Conservation (phyloP, 192 early-diverging fungal species). For the Coemansia sp. region DNA sequence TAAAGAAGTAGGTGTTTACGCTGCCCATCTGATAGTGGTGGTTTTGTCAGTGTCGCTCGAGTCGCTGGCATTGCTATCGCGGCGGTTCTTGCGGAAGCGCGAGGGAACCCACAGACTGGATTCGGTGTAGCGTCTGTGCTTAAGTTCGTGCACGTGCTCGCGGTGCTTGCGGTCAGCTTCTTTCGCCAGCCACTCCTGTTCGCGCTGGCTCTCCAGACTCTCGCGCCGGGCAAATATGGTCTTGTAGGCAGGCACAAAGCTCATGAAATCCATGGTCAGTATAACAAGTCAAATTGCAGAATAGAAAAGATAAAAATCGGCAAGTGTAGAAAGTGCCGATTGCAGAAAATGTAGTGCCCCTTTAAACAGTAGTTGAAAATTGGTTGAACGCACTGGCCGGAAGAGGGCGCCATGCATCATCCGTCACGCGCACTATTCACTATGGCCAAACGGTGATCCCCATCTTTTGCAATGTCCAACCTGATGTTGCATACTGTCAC, state of each 20-base stretch:
- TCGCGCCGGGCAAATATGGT: conserved; percentile 6
- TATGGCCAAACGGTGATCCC: neutral
- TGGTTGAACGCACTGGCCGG: neutral
- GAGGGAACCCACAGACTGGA: conserved; percentile 14
- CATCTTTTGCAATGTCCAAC: neutral
- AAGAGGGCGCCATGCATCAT: neutral
- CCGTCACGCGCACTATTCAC: neutral
- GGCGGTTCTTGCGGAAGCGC: conserved; percentile 7
- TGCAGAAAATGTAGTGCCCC: no score
- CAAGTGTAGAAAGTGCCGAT: neutral
- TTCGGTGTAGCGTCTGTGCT: conserved; percentile 6
- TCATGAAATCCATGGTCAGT: conserved; percentile 12
- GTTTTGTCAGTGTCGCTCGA: conserved; percentile 3
- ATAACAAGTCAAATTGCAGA: neutral
- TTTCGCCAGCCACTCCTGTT: conserved; percentile 3
- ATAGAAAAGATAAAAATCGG: neutral
- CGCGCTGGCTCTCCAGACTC: conserved; percentile 3
- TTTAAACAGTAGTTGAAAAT: neutral
- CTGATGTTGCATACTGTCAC: no score
- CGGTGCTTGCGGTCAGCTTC: conserved; percentile 23
- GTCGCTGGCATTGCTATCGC: neutral
- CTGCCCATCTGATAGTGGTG: conserved; percentile 16
- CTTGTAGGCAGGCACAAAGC: conserved; percentile 12
- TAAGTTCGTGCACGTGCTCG: conserved; percentile 10
- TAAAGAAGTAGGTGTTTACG: neutral